Base-by-base conservation (phyloP, 108 stramenopile species). In the Cyclostephanos tholiformis region DNA sequence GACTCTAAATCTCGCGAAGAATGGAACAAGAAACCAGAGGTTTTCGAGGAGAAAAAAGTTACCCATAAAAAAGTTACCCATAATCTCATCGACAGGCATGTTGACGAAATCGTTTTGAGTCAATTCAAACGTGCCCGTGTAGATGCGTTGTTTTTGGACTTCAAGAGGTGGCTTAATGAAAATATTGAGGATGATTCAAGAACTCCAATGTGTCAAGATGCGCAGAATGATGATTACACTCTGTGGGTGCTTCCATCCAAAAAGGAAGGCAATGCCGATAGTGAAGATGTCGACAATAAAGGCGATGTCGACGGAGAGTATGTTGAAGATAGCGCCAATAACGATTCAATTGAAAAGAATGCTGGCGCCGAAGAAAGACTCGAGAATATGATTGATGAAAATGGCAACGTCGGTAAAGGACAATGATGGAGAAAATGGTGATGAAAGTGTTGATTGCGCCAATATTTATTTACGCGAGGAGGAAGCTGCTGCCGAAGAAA, bases 111-210 rank as follows among this genome's bases (percentile, higher is more conserved):
- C 50, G 59, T 86, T 80, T 83, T 80, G 73, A 29, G 20, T 22
- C 23, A 56, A 6, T 89, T 68, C 43, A 85, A 88, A 69, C 88
- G 93, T 20, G 93, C 90, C 20, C 79, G 78, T 49, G 85, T 90
- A n/a, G 91, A 94, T 81, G 68, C 74, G 16, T 60, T 84, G 41
- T 94, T 87, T 87, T 80, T 94, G 39, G 76, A 88, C 61, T 94
- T 84, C 67, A 80, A 83, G 46, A 39, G 86, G 50, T 94, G 93
- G 93, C 51, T 95, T 36, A 30, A 60, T 17, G 59, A 67, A 5
- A 52, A 69, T 26, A 76, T 95, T 0, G 69, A 82, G 43, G 86
- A 89, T 65, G 51, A 65, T 6, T 32, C 80, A 1, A 70, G 85
- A 30, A 63, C 88, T 26, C 82, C 69, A 6, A 61, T 77, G 66